phyloP scores from a whole-genome alignment of 148 eudicot species.

The Fagopyrum esculentum region DNA sequence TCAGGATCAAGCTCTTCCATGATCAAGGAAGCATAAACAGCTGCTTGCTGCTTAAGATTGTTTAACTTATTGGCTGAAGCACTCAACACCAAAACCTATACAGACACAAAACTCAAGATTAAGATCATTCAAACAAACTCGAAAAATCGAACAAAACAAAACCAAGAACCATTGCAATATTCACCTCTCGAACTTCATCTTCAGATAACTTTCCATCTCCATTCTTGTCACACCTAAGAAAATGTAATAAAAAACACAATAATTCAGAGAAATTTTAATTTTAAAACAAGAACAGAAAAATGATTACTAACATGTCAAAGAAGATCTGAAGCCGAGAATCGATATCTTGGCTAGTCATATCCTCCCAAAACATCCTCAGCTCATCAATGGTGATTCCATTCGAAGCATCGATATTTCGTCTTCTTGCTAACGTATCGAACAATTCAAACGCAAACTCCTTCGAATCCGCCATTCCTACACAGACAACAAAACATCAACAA shows the following conservation, averaged over 20 bases:
- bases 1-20: conserved; percentile 98
- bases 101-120: not conserved
- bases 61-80: conserved; percentile 86
- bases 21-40: conserved; percentile 75
- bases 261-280: not conserved
- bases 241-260: too few species aligned
- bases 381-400: conserved; percentile 61
- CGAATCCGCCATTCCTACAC: conserved; percentile 68
- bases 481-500: conserved; percentile 10
- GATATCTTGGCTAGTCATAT: conserved; percentile 68
- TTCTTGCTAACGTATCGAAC: conserved; percentile 76
- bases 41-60: conserved; percentile 74
- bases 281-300: not conserved
- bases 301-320: conserved; percentile 64
- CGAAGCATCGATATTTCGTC: conserved; percentile 39
- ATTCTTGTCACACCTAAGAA: conserved; percentile 86
- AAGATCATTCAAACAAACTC: conserved; percentile 7
- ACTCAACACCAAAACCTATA: conserved; percentile 77
- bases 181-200: conserved; percentile 89
- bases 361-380: conserved; percentile 80
- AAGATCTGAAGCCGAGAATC: conserved; percentile 83
- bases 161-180: not conserved
- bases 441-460: conserved; percentile 71
- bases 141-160: not conserved
- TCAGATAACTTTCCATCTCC: conserved; percentile 91